Conservation (phyloP, 2,329 filamentous ascomycete genomes). For the Nothomitra cinnamomea region DNA sequence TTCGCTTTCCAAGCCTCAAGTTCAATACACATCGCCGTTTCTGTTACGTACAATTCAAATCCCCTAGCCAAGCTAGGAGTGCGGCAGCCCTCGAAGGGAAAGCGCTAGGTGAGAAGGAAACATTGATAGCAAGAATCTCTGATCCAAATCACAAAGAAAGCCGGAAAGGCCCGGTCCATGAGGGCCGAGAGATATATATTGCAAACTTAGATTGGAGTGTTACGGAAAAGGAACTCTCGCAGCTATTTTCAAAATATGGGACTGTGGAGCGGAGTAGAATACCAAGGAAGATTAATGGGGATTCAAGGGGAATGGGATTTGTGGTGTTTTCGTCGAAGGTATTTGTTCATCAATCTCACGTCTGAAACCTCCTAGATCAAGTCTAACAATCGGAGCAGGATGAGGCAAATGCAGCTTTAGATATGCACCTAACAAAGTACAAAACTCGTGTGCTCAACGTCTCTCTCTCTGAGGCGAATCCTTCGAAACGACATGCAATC, state of each 20-base stretch:
- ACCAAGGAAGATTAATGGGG: constrained; percentile 47
- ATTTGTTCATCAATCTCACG: constrained; percentile 4
- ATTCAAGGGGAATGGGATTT: constrained; percentile 63
- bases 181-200: constrained; percentile 74
- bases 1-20: constrained; percentile 84
- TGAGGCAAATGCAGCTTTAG: constrained; percentile 45
- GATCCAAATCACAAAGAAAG: constrained; percentile 63
- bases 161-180: constrained; percentile 64
- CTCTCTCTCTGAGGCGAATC: constrained; percentile 30
- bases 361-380: background rate
- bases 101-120: constrained; percentile 48
- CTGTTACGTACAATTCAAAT: constrained; percentile 85
- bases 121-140: constrained; percentile 65
- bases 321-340: constrained; percentile 55
- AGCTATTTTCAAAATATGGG: constrained; percentile 60
- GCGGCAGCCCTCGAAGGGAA: constrained; percentile 60
- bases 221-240: constrained; percentile 50
- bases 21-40: constrained; percentile 79
- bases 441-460: constrained; percentile 52
- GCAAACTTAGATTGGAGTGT: constrained; percentile 46
- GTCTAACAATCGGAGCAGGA: constrained; percentile 27
- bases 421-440: constrained; percentile 55
- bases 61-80: constrained; percentile 45
- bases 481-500: constrained; percentile 26
- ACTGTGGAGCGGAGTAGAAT: constrained; percentile 56